Evolutionary conservation across 192 early-diverging fungal species (phyloP).

Genomic region (Funneliformis geosporum): DNA sequence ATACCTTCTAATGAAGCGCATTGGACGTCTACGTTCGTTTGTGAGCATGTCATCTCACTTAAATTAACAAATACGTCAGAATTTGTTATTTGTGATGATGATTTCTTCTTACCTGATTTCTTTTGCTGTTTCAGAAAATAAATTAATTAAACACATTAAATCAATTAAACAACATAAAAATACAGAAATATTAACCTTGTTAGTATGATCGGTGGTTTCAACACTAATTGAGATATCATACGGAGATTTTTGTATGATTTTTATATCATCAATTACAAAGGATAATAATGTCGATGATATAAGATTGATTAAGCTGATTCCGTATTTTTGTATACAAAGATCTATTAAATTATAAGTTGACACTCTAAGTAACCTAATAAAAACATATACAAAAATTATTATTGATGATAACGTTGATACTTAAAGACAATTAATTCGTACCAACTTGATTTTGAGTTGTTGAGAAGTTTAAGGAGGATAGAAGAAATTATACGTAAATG

Average conservation of each 20-base stretch:
- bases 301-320: conserved; percentile 7
- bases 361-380: conserved; percentile 7
- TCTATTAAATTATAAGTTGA: conserved; percentile 13
- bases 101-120: conserved; percentile 18
- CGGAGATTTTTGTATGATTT: not conserved
- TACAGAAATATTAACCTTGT: not conserved
- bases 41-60: not conserved
- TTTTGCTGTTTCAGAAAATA: not conserved
- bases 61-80: conserved; percentile 17
- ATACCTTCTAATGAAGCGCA: conserved; percentile 32
- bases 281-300: conserved; percentile 9
- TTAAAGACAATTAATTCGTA: conserved; percentile 12
- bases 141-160: not conserved
- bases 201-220: not conserved
- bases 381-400: not conserved
- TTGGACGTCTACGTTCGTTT: conserved; percentile 17
- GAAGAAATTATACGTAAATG: conserved; percentile 38
- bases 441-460: conserved; percentile 40
- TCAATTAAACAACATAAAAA: not conserved
- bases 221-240: not conserved
- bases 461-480: conserved; percentile 40
- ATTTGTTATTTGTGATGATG: conserved; percentile 19
- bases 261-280: conserved; percentile 21
- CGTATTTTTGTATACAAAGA: conserved; percentile 33
- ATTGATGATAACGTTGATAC: not conserved